Conservation (phyloP, 345 rosid species). For the Draba incana region DNA sequence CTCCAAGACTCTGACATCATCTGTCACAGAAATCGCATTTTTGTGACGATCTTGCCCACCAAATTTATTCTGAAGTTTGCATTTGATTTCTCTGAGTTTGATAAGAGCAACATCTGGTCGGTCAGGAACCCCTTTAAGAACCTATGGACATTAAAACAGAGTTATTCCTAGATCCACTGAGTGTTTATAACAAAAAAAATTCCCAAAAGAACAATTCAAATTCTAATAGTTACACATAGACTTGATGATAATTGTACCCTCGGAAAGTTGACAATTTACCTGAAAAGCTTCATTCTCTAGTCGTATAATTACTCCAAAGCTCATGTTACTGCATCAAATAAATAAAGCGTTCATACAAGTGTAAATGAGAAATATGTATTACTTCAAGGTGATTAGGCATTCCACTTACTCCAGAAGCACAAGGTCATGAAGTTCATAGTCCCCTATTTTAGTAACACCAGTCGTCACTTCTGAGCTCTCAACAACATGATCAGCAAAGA, state of each 20-base stretch:
- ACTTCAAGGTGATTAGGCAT: conserved; percentile 13
- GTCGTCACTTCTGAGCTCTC: conserved; percentile 97
- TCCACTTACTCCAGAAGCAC: conserved; percentile 84
- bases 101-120: conserved; percentile 84
- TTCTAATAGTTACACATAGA: background rate
- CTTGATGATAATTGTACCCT: conserved; percentile 20
- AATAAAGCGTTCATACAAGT: conserved; percentile 7
- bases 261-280: conserved; percentile 45
- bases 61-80: conserved; percentile 79
- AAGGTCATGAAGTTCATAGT: conserved; percentile 95
- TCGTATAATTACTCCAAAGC: conserved; percentile 92
- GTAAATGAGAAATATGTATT: conserved; percentile 18
- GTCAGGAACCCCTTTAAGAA: conserved; percentile 94
- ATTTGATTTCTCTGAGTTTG: conserved; percentile 89
- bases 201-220: background rate
- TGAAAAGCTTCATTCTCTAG: conserved; percentile 97
- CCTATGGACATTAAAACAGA: conserved; percentile 43
- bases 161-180: conserved; percentile 13
- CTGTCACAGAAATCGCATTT: conserved; percentile 73
- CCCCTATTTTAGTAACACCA: conserved; percentile 85
- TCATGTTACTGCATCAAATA: conserved; percentile 65
- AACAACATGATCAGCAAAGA: conserved; percentile 94
- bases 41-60: conserved; percentile 70
- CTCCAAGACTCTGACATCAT: conserved; percentile 76
- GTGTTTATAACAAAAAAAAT: background rate